Evolutionary conservation across 352 stramenopile genomes (phyloP).

Genomic region (Globisporangium spiculum): DNA sequence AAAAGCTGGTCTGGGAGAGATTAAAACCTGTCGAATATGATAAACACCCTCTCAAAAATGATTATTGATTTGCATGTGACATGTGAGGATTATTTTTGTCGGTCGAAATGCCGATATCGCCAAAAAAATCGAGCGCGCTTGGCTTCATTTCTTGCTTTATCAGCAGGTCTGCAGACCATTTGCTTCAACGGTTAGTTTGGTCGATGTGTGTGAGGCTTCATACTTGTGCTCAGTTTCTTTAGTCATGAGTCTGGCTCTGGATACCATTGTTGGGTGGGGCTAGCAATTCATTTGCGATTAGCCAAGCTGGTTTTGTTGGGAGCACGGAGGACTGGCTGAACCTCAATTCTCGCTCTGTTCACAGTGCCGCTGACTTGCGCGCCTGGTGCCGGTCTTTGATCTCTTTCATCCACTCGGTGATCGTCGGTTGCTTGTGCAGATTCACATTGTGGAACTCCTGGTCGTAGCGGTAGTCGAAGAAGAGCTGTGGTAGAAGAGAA

Average conservation of each 20-base stretch:
- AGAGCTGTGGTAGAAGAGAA: slow-evolving; percentile 46
- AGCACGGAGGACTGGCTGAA: too few species aligned
- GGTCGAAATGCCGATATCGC: too few species aligned
- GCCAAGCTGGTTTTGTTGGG: neutral
- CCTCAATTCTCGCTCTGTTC: neutral
- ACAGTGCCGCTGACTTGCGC: slow-evolving; percentile 6
- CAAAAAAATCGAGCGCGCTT: too few species aligned
- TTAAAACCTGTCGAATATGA: neutral
- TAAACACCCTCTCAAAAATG: neutral
- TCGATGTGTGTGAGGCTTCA: too few species aligned
- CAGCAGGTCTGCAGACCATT: too few species aligned
- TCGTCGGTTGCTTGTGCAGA: slow-evolving; percentile 56
- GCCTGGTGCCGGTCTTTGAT: slow-evolving; percentile 3
- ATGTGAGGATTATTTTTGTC: neutral
- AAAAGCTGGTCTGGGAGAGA: neutral
- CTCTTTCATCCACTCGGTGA: slow-evolving; percentile 71
- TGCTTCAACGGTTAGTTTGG: too few species aligned
- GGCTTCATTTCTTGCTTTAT: too few species aligned
- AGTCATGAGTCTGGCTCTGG: too few species aligned
- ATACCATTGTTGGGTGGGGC: too few species aligned
- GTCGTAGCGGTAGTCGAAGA: slow-evolving; percentile 84
- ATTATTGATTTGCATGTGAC: neutral
- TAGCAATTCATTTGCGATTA: too few species aligned
- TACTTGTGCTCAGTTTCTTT: too few species aligned
- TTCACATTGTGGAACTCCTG: slow-evolving; percentile 63